phyloP scores from a whole-genome alignment of 331 rosid species.

The Spiraea crenata region DNA sequence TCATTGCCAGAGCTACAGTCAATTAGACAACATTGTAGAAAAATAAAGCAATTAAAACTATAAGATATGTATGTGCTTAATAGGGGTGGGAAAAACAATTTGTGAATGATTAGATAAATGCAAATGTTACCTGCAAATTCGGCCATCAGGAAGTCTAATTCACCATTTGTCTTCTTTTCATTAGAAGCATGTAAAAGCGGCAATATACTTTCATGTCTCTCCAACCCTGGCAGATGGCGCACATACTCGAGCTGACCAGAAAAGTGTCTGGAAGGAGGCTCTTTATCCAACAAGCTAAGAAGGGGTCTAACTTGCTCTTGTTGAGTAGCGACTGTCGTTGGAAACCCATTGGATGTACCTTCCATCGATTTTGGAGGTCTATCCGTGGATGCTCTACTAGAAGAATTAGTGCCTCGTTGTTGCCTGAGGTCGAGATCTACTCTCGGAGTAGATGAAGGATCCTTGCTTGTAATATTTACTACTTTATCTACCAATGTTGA shows the following conservation, averaged over 20 bases:
- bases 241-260: slow-evolving; percentile 98
- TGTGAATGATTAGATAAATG: slow-evolving; percentile 8
- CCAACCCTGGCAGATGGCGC: slow-evolving; percentile 84
- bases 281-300: slow-evolving; percentile 96
- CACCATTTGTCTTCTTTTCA: slow-evolving; percentile 89
- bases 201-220: slow-evolving; percentile 93
- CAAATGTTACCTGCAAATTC: slow-evolving; percentile 81
- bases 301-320: slow-evolving; percentile 97
- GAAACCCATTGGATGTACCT: slow-evolving; percentile 63
- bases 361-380: slow-evolving; percentile 67
- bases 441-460: slow-evolving; percentile 53
- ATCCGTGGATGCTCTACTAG: slow-evolving; percentile 70
- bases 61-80: not conserved
- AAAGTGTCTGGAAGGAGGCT: slow-evolving; percentile 89
- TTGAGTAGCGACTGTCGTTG: slow-evolving; percentile 45
- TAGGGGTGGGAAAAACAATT: not conserved
- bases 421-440: slow-evolving; percentile 63
- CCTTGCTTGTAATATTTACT: slow-evolving; percentile 48
- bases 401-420: slow-evolving; percentile 57
- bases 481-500: slow-evolving; percentile 47
- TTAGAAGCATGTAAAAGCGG: slow-evolving; percentile 87
- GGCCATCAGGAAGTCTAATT: slow-evolving; percentile 92
- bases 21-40: slow-evolving; percentile 8
- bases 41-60: not conserved
- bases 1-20: not conserved